Base-by-base conservation (phyloP, 306 rosid genomes). In the Gynostemma pentaphyllum region DNA sequence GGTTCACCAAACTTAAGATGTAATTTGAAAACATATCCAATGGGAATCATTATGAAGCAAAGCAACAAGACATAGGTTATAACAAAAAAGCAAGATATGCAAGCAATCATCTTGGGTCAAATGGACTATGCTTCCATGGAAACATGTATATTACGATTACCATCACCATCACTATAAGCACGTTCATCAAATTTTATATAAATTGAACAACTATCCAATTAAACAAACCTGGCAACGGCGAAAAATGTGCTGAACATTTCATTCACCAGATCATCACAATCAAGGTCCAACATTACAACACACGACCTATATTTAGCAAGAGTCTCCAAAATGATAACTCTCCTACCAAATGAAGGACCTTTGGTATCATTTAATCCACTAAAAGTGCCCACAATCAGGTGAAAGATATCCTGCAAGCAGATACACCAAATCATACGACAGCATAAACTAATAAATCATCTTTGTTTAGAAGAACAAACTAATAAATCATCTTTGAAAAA, bases 281-380 rank as follows among this genome's bases (percentile, higher is more conserved):
- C 99, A 53, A 94, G 99, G 76, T 94, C 99, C 80, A 94, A 74
- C 97, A 94, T 94, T 68, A 94, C 99, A 68, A 94, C 99, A 50
- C 99, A 94, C 9, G 99, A 94, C 81, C 99, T 94, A 80, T 94
- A 94, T 61, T 78, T 88, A 44, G 99, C 97, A 52, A 94, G 86
- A 64, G 99, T 94, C 90, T 94, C 99, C 89, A 94, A 76, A 74
- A 94, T 94, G 69, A 80, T 84, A 75, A 94, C 94, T 83, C 97
- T 88, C 75, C 97, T 82, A 59, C 89, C 87, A 76, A 94, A 94
- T 73, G 99, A 94, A 67, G 90, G 89, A 77, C 99, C 99, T 45
- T 74, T 80, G 21, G 83, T 85, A 78, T 94, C 99, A 37, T 82
- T 85, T 72, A 94, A 81, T 69, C 99, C 97, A 68, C 83, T 76